phyloP scores from a whole-genome alignment of 176 grass and related monocot species.

The Zoysia japonica region DNA sequence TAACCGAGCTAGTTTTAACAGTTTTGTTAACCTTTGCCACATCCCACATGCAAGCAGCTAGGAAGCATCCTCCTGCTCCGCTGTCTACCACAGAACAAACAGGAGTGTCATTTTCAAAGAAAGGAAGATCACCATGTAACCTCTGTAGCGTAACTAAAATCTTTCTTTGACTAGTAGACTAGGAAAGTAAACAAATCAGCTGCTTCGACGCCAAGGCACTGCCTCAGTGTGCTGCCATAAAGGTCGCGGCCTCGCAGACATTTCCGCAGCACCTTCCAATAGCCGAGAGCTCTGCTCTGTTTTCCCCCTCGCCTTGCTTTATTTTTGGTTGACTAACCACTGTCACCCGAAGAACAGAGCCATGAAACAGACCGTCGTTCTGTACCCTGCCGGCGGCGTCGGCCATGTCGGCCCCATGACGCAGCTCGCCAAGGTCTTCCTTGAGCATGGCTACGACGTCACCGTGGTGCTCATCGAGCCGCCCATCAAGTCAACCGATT shows the following conservation, averaged over 20 bases:
- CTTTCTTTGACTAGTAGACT: too few relatives aligned
- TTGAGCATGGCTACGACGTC: slow-evolving; percentile 20
- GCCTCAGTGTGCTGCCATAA: not conserved
- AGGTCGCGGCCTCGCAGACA: not conserved
- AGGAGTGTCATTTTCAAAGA: too few relatives aligned
- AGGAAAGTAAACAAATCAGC: not conserved
- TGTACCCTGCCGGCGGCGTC: slow-evolving; percentile 6
- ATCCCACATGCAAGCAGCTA: too few relatives aligned
- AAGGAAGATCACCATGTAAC: too few relatives aligned
- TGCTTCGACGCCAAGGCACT: slow-evolving; percentile 2
- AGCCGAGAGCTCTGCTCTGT: not conserved
- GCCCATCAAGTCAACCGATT: slow-evolving; percentile 13
- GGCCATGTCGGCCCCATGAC: slow-evolving; percentile 23
- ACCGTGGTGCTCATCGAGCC: slow-evolving; percentile 29
- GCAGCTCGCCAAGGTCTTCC: slow-evolving; percentile 28
- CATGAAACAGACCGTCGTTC: slow-evolving; percentile 26
- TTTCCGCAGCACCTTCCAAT: not conserved
- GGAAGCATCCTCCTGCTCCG: too few relatives aligned
- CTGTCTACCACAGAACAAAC: too few relatives aligned
- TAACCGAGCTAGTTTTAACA: too few relatives aligned
- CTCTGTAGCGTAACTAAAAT: too few relatives aligned
- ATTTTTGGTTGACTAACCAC: not conserved
- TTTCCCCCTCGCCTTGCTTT: not conserved
- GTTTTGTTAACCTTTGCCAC: too few relatives aligned
- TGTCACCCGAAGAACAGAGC: not conserved